Percentiles rank a stretch among this genome's conserved stretches.
Conservation (phyloP, 768 basidiomycete genomes). For the Lactifluus echinatus region DNA sequence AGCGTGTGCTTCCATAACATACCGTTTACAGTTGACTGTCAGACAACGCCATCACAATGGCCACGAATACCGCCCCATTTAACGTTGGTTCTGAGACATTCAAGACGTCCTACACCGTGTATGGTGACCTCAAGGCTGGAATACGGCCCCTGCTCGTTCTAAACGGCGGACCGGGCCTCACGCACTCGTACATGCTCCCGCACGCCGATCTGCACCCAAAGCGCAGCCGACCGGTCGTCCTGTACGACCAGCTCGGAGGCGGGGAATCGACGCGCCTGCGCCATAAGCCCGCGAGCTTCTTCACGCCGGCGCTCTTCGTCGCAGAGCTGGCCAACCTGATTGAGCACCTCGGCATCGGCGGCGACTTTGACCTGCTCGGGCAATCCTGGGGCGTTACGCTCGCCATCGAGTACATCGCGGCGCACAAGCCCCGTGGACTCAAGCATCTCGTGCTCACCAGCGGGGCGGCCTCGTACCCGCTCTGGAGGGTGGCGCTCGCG, state of each 20-base stretch:
- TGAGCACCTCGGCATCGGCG: conserved; percentile 35
- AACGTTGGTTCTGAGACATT: conserved; percentile 10
- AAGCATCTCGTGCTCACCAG: conserved; percentile 27
- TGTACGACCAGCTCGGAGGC: conserved; percentile 41
- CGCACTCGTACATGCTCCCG: conserved; percentile 8
- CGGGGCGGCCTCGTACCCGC: conserved; percentile 25
- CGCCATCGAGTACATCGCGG: conserved; percentile 25
- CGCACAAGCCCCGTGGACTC: conserved; percentile 27
- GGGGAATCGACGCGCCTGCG: conserved; percentile 47
- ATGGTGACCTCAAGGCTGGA: background rate
- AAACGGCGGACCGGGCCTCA: conserved; percentile 8
- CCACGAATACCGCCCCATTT: conserved; percentile 14
- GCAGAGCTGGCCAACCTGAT: conserved; percentile 40
- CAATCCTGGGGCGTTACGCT: conserved; percentile 42
- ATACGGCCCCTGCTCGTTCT: conserved; percentile 1
- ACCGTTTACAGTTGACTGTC: background rate
- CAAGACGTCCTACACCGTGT: conserved; percentile 7
- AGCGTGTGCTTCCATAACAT: background rate
- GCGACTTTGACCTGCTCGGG: conserved; percentile 36
- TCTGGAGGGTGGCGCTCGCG: conserved; percentile 25
- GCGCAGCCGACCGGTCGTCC: background rate
- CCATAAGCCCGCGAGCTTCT: conserved; percentile 40
- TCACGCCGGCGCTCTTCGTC: conserved; percentile 42
- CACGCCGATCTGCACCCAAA: background rate
- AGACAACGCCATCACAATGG: background rate